Percentiles rank a stretch among this genome's conserved stretches.
These are phyloP conservation scores for Strigomonas culicis DNA, from an alignment of 208 protist species.

Conservation along the genomic window DNA sequence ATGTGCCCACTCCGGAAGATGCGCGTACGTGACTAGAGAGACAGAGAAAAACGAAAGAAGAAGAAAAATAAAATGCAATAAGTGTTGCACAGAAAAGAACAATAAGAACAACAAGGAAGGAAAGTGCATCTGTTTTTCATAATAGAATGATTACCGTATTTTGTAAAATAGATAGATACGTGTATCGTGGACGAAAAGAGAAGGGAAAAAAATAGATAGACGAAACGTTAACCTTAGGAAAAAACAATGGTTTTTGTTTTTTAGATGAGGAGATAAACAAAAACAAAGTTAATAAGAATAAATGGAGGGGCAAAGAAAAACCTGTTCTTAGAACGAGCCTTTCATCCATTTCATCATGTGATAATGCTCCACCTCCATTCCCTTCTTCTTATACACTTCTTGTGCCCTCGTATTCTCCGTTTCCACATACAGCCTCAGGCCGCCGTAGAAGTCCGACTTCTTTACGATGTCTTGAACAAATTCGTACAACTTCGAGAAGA, in stretches of 20 bases:
- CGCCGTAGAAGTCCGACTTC: slow-evolving; percentile 33
- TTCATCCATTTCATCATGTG: slow-evolving; percentile 79
- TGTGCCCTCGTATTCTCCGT: slow-evolving; percentile 39
- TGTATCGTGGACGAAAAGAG: slow-evolving; percentile 8
- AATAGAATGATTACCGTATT: too few species aligned
- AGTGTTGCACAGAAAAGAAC: not conserved
- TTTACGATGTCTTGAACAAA: slow-evolving; percentile 40
- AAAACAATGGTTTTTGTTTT: too few species aligned
- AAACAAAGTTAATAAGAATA: not conserved
- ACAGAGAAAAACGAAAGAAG: not conserved
- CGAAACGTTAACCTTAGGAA: slow-evolving; percentile 2
- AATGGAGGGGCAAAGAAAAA: not conserved
- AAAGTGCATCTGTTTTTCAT: too few species aligned
- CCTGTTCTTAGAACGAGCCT: slow-evolving; percentile 19
- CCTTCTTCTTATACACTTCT: slow-evolving; percentile 36
- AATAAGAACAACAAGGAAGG: too few species aligned
- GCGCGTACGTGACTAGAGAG: not conserved
- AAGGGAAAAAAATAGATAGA: not conserved
- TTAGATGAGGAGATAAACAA: not conserved
- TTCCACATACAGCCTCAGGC: slow-evolving; percentile 63
- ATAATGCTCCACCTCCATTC: slow-evolving; percentile 66
- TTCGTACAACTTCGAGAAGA: slow-evolving; percentile 45
- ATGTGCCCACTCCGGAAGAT: not conserved
- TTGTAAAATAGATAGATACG: too few species aligned
- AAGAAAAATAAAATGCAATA: too few species aligned